phyloP scores from a whole-genome alignment of 2,329 filamentous ascomycete species.

The Phialocephala subalpina region DNA sequence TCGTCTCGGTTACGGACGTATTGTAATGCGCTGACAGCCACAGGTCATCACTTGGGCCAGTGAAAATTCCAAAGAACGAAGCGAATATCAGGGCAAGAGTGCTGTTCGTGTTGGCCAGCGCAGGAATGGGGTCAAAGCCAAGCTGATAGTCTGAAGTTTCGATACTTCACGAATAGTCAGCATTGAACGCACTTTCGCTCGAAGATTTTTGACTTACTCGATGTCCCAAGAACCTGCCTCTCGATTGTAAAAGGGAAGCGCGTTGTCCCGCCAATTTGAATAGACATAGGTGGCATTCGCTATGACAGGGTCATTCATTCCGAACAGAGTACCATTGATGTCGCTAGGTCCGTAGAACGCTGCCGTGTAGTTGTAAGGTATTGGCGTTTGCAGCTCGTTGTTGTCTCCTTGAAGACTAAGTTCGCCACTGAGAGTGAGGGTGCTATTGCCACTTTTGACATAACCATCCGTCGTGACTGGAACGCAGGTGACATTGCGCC shows the following conservation, averaged over 20 bases:
- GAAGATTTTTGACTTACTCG: not conserved
- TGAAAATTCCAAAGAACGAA: not conserved
- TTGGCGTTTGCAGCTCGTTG: not conserved
- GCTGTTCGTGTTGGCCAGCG: not conserved
- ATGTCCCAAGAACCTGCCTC: not conserved
- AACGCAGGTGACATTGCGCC: not conserved
- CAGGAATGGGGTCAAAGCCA: not conserved
- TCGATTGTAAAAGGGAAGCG: not conserved
- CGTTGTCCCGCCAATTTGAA: not conserved
- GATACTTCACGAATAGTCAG: not conserved
- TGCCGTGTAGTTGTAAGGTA: not conserved
- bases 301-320: not conserved
- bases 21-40: not conserved
- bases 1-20: too few relatives aligned
- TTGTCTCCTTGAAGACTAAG: not conserved
- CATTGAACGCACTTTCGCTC: not conserved
- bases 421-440: not conserved
- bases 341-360: not conserved
- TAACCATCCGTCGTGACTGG: not conserved
- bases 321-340: not conserved
- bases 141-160: not conserved
- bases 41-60: not conserved
- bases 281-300: not conserved
- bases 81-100: not conserved
- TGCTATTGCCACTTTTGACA: not conserved